Conservation (phyloP, 2,329 filamentous ascomycete genomes). For the Venturia pyrina region DNA sequence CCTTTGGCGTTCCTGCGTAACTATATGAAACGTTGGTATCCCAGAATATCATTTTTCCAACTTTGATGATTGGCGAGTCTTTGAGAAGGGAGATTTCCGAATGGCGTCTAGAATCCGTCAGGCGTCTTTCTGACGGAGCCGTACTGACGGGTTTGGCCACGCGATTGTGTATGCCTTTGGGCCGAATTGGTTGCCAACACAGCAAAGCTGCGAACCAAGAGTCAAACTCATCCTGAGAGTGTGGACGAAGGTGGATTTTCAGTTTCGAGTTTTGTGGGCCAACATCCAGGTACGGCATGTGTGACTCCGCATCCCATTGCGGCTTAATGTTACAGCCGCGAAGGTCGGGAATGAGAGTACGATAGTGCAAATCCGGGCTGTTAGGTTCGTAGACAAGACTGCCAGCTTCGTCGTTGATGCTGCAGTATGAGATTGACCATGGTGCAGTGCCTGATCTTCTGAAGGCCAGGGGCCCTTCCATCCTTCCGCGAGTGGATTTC, state of each 20-base stretch:
- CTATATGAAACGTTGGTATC: slow-evolving; percentile 54
- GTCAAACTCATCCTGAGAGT: slow-evolving; percentile 57
- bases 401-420: slow-evolving; percentile 66
- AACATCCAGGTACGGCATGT: slow-evolving; percentile 40
- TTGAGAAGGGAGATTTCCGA: slow-evolving; percentile 47
- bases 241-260: slow-evolving; percentile 56
- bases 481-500: slow-evolving; percentile 66
- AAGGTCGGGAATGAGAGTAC: slow-evolving; percentile 60
- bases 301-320: slow-evolving; percentile 36
- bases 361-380: slow-evolving; percentile 53
- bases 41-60: slow-evolving; percentile 63
- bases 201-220: slow-evolving; percentile 71
- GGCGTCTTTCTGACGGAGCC: slow-evolving; percentile 23
- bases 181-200: slow-evolving; percentile 69
- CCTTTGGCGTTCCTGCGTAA: slow-evolving; percentile 18
- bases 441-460: slow-evolving; percentile 49
- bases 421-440: slow-evolving; percentile 65
- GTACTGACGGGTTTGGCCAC: slow-evolving; percentile 40
- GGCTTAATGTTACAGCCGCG: slow-evolving; percentile 60
- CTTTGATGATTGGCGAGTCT: slow-evolving; percentile 82
- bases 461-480: slow-evolving; percentile 70
- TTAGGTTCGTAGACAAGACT: slow-evolving; percentile 66
- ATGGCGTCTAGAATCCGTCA: slow-evolving; percentile 34
- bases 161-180: slow-evolving; percentile 44
- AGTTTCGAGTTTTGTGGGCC: slow-evolving; percentile 44